Evolutionary conservation across 148 eudicot species (phyloP).

Genomic region (Chenopodium quinoa): DNA sequence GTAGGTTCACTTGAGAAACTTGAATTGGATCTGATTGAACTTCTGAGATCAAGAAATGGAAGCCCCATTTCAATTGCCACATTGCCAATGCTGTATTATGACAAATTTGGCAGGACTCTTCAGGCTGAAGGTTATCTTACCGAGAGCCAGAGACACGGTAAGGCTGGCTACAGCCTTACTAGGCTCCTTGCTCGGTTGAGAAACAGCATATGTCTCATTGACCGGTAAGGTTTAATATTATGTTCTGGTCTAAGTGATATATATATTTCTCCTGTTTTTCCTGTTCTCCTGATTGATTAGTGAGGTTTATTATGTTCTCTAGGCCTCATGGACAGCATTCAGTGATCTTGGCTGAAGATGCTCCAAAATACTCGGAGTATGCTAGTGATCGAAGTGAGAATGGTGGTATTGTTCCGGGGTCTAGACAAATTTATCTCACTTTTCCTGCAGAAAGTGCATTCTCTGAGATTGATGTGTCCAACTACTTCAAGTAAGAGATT

Average conservation of each 20-base stretch:
- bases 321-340: conserved; percentile 72
- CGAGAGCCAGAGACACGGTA: conserved; percentile 63
- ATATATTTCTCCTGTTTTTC: background rate
- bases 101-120: conserved; percentile 46
- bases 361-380: conserved; percentile 36
- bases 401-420: conserved; percentile 24
- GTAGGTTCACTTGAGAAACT: conserved; percentile 40
- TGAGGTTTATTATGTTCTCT: background rate
- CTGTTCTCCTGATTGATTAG: background rate
- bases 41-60: conserved; percentile 50
- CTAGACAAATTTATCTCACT: conserved; percentile 62
- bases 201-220: conserved; percentile 48
- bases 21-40: conserved; percentile 44
- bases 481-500: conserved; percentile 46
- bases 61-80: conserved; percentile 53
- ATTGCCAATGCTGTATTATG: conserved; percentile 58
- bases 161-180: conserved; percentile 58
- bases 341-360: conserved; percentile 51
- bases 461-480: conserved; percentile 52
- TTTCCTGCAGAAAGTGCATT: conserved; percentile 63
- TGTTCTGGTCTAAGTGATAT: background rate
- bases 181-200: conserved; percentile 57
- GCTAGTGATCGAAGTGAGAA: conserved; percentile 35
- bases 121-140: conserved; percentile 65
- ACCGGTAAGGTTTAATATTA: conserved; percentile 35